Conservation (phyloP, 345 rosid genomes). For the Gossypioides kirkii region DNA sequence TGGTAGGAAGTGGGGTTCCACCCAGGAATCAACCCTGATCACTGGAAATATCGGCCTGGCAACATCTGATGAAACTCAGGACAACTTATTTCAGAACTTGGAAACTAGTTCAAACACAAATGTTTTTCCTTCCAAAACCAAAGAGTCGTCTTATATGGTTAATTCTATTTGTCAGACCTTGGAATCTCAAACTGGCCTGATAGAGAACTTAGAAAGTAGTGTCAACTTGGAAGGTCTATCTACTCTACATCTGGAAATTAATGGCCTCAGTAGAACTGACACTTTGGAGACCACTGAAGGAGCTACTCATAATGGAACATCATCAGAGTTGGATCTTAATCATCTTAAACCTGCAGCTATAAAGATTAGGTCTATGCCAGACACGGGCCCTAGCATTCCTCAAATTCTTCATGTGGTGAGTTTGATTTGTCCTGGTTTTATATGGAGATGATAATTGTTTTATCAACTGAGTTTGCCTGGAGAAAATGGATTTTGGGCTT, state of each 20-base stretch:
- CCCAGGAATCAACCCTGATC: slow-evolving; percentile 52
- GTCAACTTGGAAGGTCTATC: slow-evolving; percentile 49
- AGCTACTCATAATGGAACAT: slow-evolving; percentile 35
- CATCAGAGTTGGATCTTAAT: slow-evolving; percentile 42
- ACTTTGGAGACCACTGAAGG: slow-evolving; percentile 30
- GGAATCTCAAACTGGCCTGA: slow-evolving; percentile 30
- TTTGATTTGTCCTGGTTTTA: slow-evolving; percentile 5
- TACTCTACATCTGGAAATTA: slow-evolving; percentile 43
- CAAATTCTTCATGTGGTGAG: slow-evolving; percentile 94
- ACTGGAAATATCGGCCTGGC: slow-evolving; percentile 44
- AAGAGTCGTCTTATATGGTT: slow-evolving; percentile 40
- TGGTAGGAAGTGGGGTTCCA: slow-evolving; percentile 82
- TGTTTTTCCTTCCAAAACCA: slow-evolving; percentile 40
- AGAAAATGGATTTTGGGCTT: slow-evolving; percentile 4
- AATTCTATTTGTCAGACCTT: slow-evolving; percentile 41
- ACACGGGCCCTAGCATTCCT: slow-evolving; percentile 87
- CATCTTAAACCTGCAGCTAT: slow-evolving; percentile 43
- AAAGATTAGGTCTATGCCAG: slow-evolving; percentile 48
- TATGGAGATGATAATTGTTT: neutral
- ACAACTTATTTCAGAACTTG: slow-evolving; percentile 56
- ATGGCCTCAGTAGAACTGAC: slow-evolving; percentile 48
- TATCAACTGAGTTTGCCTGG: neutral
- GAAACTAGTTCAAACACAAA: slow-evolving; percentile 45
- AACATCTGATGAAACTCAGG: slow-evolving; percentile 61
- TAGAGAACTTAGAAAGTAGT: slow-evolving; percentile 44